Base-by-base conservation (phyloP, 169 alveolate species). In the Cyclospora cayetanensis region DNA sequence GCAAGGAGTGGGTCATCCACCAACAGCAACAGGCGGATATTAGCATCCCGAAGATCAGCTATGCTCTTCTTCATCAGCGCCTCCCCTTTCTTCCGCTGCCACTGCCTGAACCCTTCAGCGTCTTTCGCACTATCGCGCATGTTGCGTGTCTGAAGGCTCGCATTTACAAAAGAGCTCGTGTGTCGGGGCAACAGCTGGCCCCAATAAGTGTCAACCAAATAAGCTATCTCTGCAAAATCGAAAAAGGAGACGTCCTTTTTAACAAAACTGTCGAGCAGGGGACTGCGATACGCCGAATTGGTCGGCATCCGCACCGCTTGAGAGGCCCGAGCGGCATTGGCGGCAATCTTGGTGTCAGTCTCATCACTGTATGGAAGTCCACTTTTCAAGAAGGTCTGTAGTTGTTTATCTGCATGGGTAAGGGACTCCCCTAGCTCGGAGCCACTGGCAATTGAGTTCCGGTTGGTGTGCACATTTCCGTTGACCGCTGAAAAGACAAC, bases 401-500 rank as follows among this genome's bases (percentile, higher is more conserved):
- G 89, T 34, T 79, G 89, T 22, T 43, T 50, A 0, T 46, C 72
- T 3, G 89, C 89, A 11, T 79, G 89, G 22, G 74, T 46, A 37
- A 79, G 89, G 46, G 89, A 79, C 53, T 79, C 89, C 4, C 52
- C 89, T 50, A 79, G 89, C 37, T 79, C 89, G 27, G 89, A 79
- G 5, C 89, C 89, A 68, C 43, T 79, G 15, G 52, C 68, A 20
- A 79, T 52, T 35, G 35, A 4, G 43, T 79, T 79, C 37, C 72
- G 53, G 5, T 31, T 22, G 27, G 86, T 74, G 42, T 74, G 88
- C 20, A 70, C 66, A 66, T 89, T 89, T 15, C 93, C 93, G 60
- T 89, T 89, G 1, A 89, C 50, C 4, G 93, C 80, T 12, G 93
- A 89, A 42, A 89, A 53, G 43, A 89, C 93, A 34, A 89, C 93